Evolutionary conservation across 345 rosid genomes (phyloP), one percentile per base, ranked within the genome.

Genomic region (Gossypium raimondii): DNA sequence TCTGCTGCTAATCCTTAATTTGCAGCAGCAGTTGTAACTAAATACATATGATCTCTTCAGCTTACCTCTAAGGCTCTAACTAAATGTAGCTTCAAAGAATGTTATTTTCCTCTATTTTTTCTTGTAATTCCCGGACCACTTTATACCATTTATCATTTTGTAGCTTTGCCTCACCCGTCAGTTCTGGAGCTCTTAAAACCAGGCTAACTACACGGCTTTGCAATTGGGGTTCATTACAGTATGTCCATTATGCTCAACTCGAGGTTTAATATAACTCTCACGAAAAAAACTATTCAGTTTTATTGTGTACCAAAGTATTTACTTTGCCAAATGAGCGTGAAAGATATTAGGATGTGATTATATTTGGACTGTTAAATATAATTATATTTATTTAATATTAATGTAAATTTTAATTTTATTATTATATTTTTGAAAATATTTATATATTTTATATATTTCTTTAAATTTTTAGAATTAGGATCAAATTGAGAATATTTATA

Each of bases 151-250:
- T 29, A 27, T 67, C 34, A 29, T 27, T 73, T 61, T 64, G 76
- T 87, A 90, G 92, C 88, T 90, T 73, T 86, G 92, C 76, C 88
- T 90, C 86, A 81, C 84, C 82, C 92, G 92, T 82, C 94, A 88
- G 58, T 83, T 90, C 81, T 90, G 94, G 92, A 86, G 86, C 78
- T 90, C 94, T 9, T 82, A 88, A 77, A 81, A 73, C 70, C 79
- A 74, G 24, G 85, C 88, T 48, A 92, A 88, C 79, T 90, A 90
- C 73, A 82, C 83, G 85, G 92, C 92, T 62, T 74, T 90, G 81
- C 92, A 90, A 38, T 76, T 81, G 66, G 92, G 94, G 56, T 90
- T 90, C 76, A 79, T 90, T 48, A 90, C 83, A 59, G 94, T 86
- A 83, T 73, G 89, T 75, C 74, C 69, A 52, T 55, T 74, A 38